A percentile compares a stretch with the other conserved stretches of the same genome.
Evolutionary conservation across 495 filamentous ascomycete genomes (phyloP).

Genomic region (Aspergillus cristatus): DNA sequence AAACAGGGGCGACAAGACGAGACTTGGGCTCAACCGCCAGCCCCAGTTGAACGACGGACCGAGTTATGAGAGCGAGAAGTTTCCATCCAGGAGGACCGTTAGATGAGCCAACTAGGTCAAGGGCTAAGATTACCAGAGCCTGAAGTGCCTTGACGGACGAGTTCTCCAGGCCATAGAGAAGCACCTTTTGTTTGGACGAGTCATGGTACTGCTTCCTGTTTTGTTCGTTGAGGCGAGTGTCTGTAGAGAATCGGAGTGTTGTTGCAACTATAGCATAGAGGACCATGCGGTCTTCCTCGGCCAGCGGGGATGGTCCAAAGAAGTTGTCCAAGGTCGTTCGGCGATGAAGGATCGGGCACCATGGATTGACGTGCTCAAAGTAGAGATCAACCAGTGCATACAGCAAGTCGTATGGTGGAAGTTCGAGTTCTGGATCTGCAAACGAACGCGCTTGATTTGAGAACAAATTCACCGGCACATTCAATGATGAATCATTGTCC

Average conservation of each 20-base stretch:
- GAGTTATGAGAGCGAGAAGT: conserved; percentile 73
- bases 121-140: conserved; percentile 71
- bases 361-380: conserved; percentile 85
- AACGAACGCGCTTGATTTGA: conserved; percentile 35
- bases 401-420: conserved; percentile 77
- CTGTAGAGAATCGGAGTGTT: conserved; percentile 70
- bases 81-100: conserved; percentile 88
- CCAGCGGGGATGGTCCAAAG: conserved; percentile 65
- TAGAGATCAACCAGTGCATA: conserved; percentile 77
- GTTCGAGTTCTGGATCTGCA: conserved; percentile 56
- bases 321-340: conserved; percentile 69
- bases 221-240: conserved; percentile 59
- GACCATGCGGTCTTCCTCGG: conserved; percentile 73
- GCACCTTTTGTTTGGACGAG: conserved; percentile 72
- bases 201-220: conserved; percentile 64
- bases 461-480: conserved; percentile 32
- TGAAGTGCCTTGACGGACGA: conserved; percentile 81
- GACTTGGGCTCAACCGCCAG: conserved; percentile 73
- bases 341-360: conserved; percentile 82
- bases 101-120: conserved; percentile 69
- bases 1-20: conserved; percentile 60
- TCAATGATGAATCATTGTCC: conserved; percentile 38
- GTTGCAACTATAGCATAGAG: conserved; percentile 83
- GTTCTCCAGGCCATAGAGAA: conserved; percentile 77
- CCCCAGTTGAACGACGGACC: conserved; percentile 77